Base-by-base conservation (phyloP, 179 eudicot genomes). In the Drosera spatulata region DNA sequence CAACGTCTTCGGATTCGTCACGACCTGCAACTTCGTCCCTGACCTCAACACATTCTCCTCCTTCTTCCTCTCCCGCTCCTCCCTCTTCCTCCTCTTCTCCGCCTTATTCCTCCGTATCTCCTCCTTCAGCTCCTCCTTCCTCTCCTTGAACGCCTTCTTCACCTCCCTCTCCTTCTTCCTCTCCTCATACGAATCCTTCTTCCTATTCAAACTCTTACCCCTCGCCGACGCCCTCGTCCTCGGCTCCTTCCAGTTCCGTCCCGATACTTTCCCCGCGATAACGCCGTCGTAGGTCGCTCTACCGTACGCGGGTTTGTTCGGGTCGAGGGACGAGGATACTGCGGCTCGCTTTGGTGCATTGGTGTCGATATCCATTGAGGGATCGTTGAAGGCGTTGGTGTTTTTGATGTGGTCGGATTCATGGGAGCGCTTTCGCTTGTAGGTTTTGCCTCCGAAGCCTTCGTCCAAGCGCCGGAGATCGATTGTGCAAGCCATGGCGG, bases 371-470 rank as follows among this genome's bases (percentile, higher is more conserved):
- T 88, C 96, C 96, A 88, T 85, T 59, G 83, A 53, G 39, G 63
- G 58, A 7, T 56, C 50, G 45, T 14, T 58, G 13, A 37, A 10
- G 51, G 2, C 40, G 55, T 43, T 37, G 66, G 51, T 50, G 7
- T 46, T 47, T 7, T 65, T 59, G 11, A 73, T 9, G 77, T 77
- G 64, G 77, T 80, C 41, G 8, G 41, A 37, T 37, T 77, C 70
- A 14, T 80, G 81, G 6, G 83, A 61, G 64, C 90, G 77, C 82
- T 93, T 93, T 8, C 99, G 81, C 68, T 93, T 93, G 77, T 66
- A 69, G 64, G 99, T 93, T 56, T 93, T 88, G 56, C 99, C 96
- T 3, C 96, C 99, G 58, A 93, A 89, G 0, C 99, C 99, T 66
- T 93, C 99, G 53, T 93, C 99, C 2, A 93, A 71, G 66, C 66